Evolutionary conservation across 306 rosid genomes (phyloP), one percentile per base, ranked within the genome.

Genomic region (Citrullus amarus): DNA sequence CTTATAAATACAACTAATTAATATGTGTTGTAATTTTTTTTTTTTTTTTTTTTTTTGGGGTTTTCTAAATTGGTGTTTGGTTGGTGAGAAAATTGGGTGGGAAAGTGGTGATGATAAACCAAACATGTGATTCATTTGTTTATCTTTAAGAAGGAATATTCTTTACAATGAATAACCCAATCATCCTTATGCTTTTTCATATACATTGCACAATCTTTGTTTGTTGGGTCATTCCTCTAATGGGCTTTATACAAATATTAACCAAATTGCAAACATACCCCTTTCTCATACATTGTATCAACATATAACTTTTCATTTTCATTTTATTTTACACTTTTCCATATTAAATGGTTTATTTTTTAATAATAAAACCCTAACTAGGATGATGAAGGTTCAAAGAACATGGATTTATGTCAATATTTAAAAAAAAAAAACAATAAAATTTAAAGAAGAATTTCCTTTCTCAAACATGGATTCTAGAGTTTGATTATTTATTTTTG

Each of bases 121-220:
- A 69, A 69, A 69, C 54, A 69, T 18, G 75, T 43, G 75, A 69
- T 20, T 55, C 57, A 16, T 44, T 70, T 70, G 56, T 70, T 70
- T 70, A 44, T 70, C 39, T 43, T 2, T 11, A 70, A 70, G 6
- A 70, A 70, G 50, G 57, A 22, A 70, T 70, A 70, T 46, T 44
- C 58, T 70, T 70, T 50, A 55, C 59, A 18, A 20, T 70, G 20
- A 28, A 72, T 72, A 9, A 50, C 43, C 36, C 76, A 71, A 44
- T 46, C 38, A 48, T 25, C 48, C 32, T 17, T 68, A 10, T 68
- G 34, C 75, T 12, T 71, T 48, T 71, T 71, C 41, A 71, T 20
- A 48, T 71, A 6, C 76, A 71, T 71, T 71, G 59, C 48, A 71
- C 59, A 71, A 9, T 69, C 3, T 32, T 34, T 65, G 2, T 12